Base-by-base conservation (phyloP, 1,139 yeast species). In the Meyerozyma guilliermondii region DNA sequence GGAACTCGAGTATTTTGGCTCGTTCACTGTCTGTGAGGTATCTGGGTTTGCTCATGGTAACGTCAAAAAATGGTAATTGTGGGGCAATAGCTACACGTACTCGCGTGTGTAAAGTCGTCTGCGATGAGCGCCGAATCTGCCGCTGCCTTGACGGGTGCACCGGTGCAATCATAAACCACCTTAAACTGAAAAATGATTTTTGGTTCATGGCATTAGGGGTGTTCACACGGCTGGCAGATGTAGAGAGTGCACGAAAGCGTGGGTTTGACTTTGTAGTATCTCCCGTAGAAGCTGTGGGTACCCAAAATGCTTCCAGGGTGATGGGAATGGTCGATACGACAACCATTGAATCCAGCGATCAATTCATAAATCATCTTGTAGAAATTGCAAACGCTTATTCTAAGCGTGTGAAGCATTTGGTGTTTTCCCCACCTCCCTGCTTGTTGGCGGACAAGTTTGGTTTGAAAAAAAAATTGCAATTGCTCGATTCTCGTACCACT, bases 1-100 rank as follows among this genome's bases (percentile, higher is more conserved):
- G 95, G 61, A 88, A 92, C 60, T 91, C 96, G 54, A 86, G 80
- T 40, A 92, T 83, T 45, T 92, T 81, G 41, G 89, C 87, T 52
- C 95, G 75, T 62, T 92, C 98, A 39, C 83, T 71, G 43, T 86
- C 94, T 5, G 94, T 78, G 45, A 92, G 76, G 58, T 83, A 83
- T 59, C 98, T 76, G 39, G 78, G 76, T 52, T 69, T 69, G 42
- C 65, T 62, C 71, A 68, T 68, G 37, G 39, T 44, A 28, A n/a
- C 33, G 33, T 13, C 16, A 14, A 27, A 11, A 13, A 13, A 11
- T 27, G 13, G 16, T 13, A 8, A 8, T 11, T 8, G 5, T 29
- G 11, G 18, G n/a, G 14, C n/a, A 29, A 2, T 16, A 5, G 18
- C 33, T 13, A 11, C 33, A 29, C 33, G 33, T 29, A 13, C 30